Evolutionary conservation across 352 stramenopile species (phyloP), one percentile per base, ranked within the genome.

Genomic region (Aphanomyces cochlioides): DNA sequence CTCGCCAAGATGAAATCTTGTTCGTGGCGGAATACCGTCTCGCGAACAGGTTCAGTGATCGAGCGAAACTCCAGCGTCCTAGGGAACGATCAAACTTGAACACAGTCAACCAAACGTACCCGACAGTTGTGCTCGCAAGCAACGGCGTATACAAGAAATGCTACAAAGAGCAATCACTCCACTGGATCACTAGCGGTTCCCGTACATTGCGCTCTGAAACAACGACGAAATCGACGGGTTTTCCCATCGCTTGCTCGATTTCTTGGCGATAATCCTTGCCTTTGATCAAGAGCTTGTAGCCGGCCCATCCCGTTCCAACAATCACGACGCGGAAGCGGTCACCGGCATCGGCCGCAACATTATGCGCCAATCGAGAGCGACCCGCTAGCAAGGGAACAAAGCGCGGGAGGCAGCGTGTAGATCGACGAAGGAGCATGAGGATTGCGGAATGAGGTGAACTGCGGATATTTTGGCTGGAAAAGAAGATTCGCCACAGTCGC

Each of bases 101-200:
- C 21, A 43, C 8, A 38, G 28, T 37, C 28, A 43, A 39, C 6
- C 28, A 8, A 5, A 45, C 28, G 56, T 53, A 66, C 57, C 83
- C 91, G 7, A 97, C 90, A 2, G 96, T 97, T 38, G 95, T 98
- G 40, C 83, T 97, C 6, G 97, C 94, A 8, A 99, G 81, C 64
- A 99, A 77, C 21, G 97, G 96, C 41, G 97, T 99, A 87, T 99
- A 99, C 61, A 99, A 75, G 76, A 99, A 99, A 78, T 99, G 96
- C 84, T 93, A 63, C 21, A 64, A 53, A 47, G 6, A 37, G 36
- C 21, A 13, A 7, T 43, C 69, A 13, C 50, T 45, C 73, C 21
- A 73, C 13, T 53, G 10, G 65, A 58, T 8, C 19, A 72, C 36
- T 28, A 12, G 17, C 3, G 41, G 43, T 56, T 53, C 47, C 48